phyloP scores from a whole-genome alignment of 257 asterid species.

The Solanum corneliomulleri region DNA sequence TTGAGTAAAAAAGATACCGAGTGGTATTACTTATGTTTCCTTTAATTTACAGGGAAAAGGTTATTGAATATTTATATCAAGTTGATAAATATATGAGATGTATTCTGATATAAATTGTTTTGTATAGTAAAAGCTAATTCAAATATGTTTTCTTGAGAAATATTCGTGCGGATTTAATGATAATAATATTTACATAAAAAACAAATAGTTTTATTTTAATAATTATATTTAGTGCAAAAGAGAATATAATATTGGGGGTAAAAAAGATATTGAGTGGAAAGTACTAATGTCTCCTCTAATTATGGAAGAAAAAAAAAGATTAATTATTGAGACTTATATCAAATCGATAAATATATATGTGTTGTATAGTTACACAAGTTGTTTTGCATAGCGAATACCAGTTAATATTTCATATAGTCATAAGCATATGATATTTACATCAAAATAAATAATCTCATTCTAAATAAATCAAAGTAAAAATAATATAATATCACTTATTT shows the following conservation, averaged over 20 bases:
- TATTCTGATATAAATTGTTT: neutral
- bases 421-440: no score
- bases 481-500: no score
- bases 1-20: neutral
- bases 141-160: neutral
- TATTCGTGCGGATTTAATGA: no score
- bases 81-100: neutral
- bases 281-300: neutral
- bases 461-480: neutral
- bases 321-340: neutral
- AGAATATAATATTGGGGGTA: neutral
- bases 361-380: neutral
- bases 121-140: neutral
- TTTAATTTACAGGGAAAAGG: neutral
- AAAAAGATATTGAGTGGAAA: neutral
- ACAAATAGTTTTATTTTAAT: no score
- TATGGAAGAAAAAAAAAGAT: neutral
- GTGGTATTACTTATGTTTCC: neutral
- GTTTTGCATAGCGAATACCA: neutral
- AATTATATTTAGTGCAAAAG: neutral
- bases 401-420: no score
- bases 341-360: neutral
- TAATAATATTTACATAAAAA: no score
- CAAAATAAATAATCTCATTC: neutral
- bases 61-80: neutral